Base-by-base conservation (phyloP, 164 flowering plant species). In the Akebia trifoliata region DNA sequence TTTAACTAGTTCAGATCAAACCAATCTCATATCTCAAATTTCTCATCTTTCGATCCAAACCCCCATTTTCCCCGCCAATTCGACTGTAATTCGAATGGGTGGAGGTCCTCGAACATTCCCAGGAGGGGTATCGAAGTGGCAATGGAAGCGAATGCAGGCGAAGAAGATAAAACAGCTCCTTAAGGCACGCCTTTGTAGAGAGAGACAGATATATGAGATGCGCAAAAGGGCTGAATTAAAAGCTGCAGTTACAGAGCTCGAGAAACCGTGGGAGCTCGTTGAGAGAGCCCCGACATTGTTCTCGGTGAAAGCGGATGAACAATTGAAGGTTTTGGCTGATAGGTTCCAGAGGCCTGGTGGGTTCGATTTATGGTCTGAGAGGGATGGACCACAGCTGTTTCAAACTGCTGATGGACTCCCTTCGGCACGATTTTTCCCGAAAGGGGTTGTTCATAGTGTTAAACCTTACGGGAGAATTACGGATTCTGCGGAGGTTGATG, bases 61-160 rank as follows among this genome's bases (percentile, higher is more conserved):
- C 15, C 20, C 22, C 22, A 18, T 34, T 10, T 22, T 8, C 21
- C 54, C 56, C 29, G 57, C 4, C 60, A 51, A 34, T 26, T 37
- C 60, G 35, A 69, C 71, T 11, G 22, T 60, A 9, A 82, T 87
- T 50, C 82, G 91, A 7, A 85, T 85, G 89, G 93, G 97, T 25
- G 95, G 97, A 4, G 93, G 95, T 2, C 95, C 95, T 11, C 66
- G 95, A 29, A 90, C 95, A 1, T 87, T n/a, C 68, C 95, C 97
- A 0, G 95, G 95, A 1, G 97, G 97, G 2, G 93, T 90, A 4
- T 79, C 93, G 21, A 87, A 87, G 61, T 87, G 95, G 95, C 87
- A 84, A 55, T 90, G 93, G 95, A 90, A 87, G 72, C 66, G 95
- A n/a, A 90, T 90, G 95, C 95, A 85, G 61, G 70, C 70, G 22